Percentiles rank a stretch among this genome's conserved stretches.
phyloP scores from a whole-genome alignment of 2,329 filamentous ascomycete species.

The Microsporum ferrugineum region DNA sequence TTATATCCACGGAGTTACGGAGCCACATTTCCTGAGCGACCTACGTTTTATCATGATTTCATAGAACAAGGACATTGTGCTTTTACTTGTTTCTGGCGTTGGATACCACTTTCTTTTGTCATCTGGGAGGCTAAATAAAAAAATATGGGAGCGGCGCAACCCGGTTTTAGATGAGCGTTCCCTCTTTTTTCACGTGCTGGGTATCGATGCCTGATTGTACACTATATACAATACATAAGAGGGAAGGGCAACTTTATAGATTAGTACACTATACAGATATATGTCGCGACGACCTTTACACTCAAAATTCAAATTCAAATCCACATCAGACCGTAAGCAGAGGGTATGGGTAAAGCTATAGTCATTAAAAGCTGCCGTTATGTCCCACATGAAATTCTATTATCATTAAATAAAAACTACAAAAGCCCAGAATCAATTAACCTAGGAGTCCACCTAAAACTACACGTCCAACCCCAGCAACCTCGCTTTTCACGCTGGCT shows the following conservation, averaged over 20 bases:
- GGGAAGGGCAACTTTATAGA: background rate
- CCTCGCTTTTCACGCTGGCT: constrained; percentile 62
- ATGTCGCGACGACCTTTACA: background rate
- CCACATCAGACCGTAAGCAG: no score
- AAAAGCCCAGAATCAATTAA: constrained; percentile 11
- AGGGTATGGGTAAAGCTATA: no score
- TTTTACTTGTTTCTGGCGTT: constrained; percentile 1
- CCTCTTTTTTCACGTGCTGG: background rate
- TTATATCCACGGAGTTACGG: background rate
- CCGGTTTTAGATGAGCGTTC: background rate
- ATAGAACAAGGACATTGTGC: background rate
- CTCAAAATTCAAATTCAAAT: background rate
- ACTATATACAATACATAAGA: background rate
- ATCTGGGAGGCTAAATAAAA: constrained; percentile 1
- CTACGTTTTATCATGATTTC: background rate
- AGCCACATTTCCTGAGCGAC: background rate
- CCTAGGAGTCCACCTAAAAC: constrained; percentile 75
- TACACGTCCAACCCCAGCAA: constrained; percentile 76
- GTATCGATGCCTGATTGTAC: background rate
- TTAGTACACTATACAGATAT: background rate
- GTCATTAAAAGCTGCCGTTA: background rate
- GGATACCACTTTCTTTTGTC: constrained; percentile 1
- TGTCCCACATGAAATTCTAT: background rate
- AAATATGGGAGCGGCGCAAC: background rate
- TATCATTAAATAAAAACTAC: background rate